These are phyloP conservation scores for Alternaria panax DNA, from an alignment of 2,329 filamentous ascomycete species.

Conservation along the genomic window DNA sequence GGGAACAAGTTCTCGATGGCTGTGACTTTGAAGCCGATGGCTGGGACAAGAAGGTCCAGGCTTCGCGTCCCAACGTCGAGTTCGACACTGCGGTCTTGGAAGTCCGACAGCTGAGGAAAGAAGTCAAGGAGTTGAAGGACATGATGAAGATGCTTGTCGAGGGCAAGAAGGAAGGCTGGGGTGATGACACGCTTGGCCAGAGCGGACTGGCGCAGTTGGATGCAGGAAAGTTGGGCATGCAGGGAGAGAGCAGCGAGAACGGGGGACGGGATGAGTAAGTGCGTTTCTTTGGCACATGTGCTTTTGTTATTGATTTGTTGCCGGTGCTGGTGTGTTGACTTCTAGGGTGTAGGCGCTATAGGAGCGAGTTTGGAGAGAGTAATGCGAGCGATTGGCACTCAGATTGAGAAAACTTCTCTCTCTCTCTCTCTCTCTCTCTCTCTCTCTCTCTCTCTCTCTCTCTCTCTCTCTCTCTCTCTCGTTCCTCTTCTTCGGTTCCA, in stretches of 20 bases:
- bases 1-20: constrained; percentile 80
- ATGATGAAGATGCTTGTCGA: constrained; percentile 42
- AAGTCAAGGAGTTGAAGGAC: constrained; percentile 56
- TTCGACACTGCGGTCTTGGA: constrained; percentile 79
- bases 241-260: constrained; percentile 36
- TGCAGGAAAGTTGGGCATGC: constrained; percentile 17
- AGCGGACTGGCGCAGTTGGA: constrained; percentile 36
- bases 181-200: constrained; percentile 40
- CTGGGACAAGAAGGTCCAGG: constrained; percentile 81
- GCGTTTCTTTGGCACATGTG: constrained; percentile 1
- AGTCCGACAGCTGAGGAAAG: constrained; percentile 53
- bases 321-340: constrained; percentile 10
- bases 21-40: constrained; percentile 83
- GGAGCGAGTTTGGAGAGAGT: constrained; percentile 33
- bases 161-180: constrained; percentile 30
- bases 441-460: neutral
- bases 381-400: constrained; percentile 34
- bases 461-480: neutral
- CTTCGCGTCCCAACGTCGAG: constrained; percentile 81
- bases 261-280: constrained; percentile 33
- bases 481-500: neutral
- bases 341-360: constrained; percentile 13
- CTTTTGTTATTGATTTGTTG: neutral
- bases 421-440: neutral
- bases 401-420: constrained; percentile 12